phyloP scores from a whole-genome alignment of 2,329 filamentous ascomycete genomes.

The Biscogniauxia mediterranea region DNA sequence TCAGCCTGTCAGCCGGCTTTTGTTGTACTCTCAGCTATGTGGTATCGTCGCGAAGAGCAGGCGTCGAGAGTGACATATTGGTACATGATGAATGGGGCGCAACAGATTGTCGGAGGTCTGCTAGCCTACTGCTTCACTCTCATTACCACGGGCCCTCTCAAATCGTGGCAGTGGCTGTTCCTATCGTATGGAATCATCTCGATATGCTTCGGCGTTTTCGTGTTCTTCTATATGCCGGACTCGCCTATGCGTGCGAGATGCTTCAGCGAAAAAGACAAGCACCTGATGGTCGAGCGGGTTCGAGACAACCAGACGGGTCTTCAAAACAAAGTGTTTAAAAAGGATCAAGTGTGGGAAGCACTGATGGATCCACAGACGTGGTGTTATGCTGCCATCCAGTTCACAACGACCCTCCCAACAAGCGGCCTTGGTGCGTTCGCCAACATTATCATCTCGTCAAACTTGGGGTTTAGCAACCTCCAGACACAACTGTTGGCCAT shows the following conservation, averaged over 20 bases:
- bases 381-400: conserved; percentile 62
- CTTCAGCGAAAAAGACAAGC: conserved; percentile 64
- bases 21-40: conserved; percentile 65
- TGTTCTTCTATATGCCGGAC: conserved; percentile 64
- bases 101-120: conserved; percentile 70
- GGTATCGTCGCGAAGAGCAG: conserved; percentile 70
- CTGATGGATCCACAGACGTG: conserved; percentile 65
- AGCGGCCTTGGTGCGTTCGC: conserved; percentile 71
- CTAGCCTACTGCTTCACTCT: conserved; percentile 63
- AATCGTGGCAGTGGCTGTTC: conserved; percentile 69
- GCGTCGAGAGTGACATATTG: conserved; percentile 66
- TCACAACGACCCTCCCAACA: conserved; percentile 72
- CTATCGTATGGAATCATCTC: conserved; percentile 63
- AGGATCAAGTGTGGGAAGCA: conserved; percentile 47
- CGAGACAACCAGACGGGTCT: conserved; percentile 60
- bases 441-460: conserved; percentile 66
- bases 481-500: conserved; percentile 73
- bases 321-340: conserved; percentile 52
- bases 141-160: conserved; percentile 51
- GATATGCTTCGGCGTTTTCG: conserved; percentile 63
- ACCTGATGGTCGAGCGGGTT: conserved; percentile 59
- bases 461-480: conserved; percentile 63
- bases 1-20: conserved; percentile 68
- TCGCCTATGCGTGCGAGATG: conserved; percentile 71
- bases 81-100: conserved; percentile 76